Evolutionary conservation across 495 filamentous ascomycete genomes (phyloP), one percentile per base, ranked within the genome.

Genomic region (Penicillium flavigenum): DNA sequence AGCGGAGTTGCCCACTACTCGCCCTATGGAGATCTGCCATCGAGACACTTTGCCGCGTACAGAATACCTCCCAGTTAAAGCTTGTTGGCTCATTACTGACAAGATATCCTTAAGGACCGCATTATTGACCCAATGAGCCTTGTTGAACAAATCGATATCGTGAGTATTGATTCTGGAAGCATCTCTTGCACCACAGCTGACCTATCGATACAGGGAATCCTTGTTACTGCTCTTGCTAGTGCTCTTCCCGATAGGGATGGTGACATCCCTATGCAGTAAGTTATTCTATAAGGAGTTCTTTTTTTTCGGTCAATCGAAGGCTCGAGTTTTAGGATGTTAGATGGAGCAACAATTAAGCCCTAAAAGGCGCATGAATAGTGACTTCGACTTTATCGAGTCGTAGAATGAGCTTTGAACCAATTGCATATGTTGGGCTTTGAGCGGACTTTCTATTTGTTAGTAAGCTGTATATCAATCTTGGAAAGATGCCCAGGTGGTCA

Each of bases 241-340:
- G 46, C 46, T 32, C 17, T 17, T 12, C 24, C 24, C 5, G 46
- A 48, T 48, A 17, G 46, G n/a, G 46, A 48, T 20, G 46, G 46
- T 20, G 29, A 48, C 27, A 32, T 48, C 6, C 10, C 27, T 48
- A 48, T 48, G 46, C 27, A 32, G 29, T 48, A 48, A 20, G 46
- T 34, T 10, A 19, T 34, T 34, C 10, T 20, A 19, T 19, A n/a
- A 10, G n/a, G 8, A 31, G 27, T 34, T 14, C 4, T 1, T 32
- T 17, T 32, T 17, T 7, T 11, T 9, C 1, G 46, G n/a, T 19
- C 31, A 3, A 14, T 10, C n/a, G 46, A 20, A 48, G n/a, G 46
- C n/a, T 48, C 16, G 46, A 14, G 6, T 0, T 31, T 5, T 12
- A 32, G 46, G 44, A 7, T 29, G 12, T 5, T 12, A 24, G 19